Conservation (phyloP, 2,329 filamentous ascomycete species). For the Hypoxylon sp. region DNA sequence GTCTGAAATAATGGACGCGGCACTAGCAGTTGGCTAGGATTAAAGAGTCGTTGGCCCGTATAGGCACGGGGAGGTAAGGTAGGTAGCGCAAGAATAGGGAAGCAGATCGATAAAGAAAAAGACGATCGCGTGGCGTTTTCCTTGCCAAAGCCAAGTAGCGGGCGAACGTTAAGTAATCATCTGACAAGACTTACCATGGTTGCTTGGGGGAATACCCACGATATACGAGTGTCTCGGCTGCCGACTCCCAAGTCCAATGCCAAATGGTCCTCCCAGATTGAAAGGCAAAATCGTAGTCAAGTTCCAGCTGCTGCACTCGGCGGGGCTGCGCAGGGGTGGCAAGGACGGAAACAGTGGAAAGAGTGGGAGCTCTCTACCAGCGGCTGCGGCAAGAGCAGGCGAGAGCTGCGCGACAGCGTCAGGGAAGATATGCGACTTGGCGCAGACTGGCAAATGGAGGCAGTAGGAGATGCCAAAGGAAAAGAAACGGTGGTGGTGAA, state of each 20-base stretch:
- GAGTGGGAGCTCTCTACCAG: constrained; percentile 22
- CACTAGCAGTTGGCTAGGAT: constrained; percentile 11
- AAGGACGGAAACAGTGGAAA: constrained; percentile 22
- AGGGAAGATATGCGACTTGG: constrained; percentile 31
- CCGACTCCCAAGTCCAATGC: constrained; percentile 27
- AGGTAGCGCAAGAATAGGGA: constrained; percentile 25
- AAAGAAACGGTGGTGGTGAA: constrained; percentile 32
- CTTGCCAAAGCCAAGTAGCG: constrained; percentile 15
- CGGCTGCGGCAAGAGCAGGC: constrained; percentile 21
- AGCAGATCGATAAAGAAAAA: constrained; percentile 33
- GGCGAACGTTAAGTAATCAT: constrained; percentile 1
- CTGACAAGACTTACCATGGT: constrained; percentile 32
- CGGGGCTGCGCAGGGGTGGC: constrained; percentile 32
- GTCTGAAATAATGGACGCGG: constrained; percentile 23
- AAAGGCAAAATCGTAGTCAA: constrained; percentile 24
- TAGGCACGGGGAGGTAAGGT: constrained; percentile 6
- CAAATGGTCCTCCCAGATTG: constrained; percentile 31
- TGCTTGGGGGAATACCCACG: constrained; percentile 5
- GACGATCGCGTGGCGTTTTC: constrained; percentile 36
- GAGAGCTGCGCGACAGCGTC: constrained; percentile 13
- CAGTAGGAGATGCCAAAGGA: constrained; percentile 8
- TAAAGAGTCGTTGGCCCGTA: constrained; percentile 14
- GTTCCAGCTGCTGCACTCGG: constrained; percentile 33
- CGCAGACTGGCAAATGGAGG: constrained; percentile 29
- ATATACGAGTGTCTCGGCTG: constrained; percentile 19